Percentiles rank a stretch among this genome's conserved stretches.
phyloP scores from a whole-genome alignment of 345 rosid genomes.

The Fremontodendron californicum region DNA sequence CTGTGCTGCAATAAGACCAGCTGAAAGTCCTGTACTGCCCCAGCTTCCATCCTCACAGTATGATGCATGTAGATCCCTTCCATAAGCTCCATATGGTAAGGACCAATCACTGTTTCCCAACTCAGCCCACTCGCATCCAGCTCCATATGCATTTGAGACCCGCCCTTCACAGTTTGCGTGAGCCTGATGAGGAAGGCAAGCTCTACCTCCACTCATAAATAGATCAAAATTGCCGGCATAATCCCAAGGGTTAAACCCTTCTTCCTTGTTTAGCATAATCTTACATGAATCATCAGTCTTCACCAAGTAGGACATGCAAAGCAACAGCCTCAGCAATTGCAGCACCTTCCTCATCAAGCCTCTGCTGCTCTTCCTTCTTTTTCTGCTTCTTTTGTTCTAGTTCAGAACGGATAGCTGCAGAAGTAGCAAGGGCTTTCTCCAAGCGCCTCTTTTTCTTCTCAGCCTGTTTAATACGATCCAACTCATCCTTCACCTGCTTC shows the following conservation, averaged over 20 bases:
- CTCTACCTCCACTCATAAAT: conserved; percentile 36
- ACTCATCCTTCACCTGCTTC: conserved; percentile 68
- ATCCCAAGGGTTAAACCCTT: conserved; percentile 48
- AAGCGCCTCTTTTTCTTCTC: too few relatives aligned
- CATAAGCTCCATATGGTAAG: conserved; percentile 41
- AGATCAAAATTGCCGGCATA: conserved; percentile 37
- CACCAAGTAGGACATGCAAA: conserved; percentile 75
- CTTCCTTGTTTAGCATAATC: conserved; percentile 43
- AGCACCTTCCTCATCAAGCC: conserved; percentile 98
- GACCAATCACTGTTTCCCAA: conserved; percentile 47
- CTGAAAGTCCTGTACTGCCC: conserved; percentile 47
- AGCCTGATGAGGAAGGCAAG: conserved; percentile 32
- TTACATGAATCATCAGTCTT: conserved; percentile 76
- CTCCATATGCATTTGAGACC: conserved; percentile 41
- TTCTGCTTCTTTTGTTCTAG: conserved; percentile 78
- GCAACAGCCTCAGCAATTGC: conserved; percentile 99
- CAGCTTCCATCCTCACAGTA: conserved; percentile 40
- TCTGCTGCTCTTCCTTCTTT: conserved; percentile 86
- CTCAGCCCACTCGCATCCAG: conserved; percentile 42
- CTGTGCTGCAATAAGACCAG: conserved; percentile 66
- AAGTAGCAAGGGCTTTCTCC: too few relatives aligned
- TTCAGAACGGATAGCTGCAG: conserved; percentile 72
- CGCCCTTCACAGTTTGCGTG: conserved; percentile 41
- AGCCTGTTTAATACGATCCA: conserved; percentile 76
- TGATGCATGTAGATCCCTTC: conserved; percentile 26